A percentile compares a stretch with the other conserved stretches of the same genome.
These are phyloP conservation scores for Teratosphaeria pseudoeucalypti DNA, from an alignment of 2,329 filamentous ascomycete genomes.

Conservation along the genomic window DNA sequence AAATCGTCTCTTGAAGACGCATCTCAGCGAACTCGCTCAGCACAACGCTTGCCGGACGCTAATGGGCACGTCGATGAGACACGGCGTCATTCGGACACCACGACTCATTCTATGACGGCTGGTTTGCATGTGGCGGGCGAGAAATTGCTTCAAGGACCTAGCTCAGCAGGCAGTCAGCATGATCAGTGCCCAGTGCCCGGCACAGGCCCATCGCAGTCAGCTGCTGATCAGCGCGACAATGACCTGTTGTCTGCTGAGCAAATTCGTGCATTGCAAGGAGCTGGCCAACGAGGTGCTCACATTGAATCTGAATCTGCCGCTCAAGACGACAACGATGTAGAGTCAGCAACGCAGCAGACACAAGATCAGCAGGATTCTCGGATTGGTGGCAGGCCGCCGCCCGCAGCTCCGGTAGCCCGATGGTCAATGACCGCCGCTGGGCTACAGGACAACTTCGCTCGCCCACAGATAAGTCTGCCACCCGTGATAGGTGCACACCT, in stretches of 20 bases:
- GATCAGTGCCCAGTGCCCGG: neutral
- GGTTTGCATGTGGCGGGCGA: neutral
- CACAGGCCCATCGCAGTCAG: neutral
- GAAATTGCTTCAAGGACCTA: neutral
- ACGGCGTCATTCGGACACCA: neutral
- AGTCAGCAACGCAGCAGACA: neutral
- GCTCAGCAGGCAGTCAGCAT: neutral
- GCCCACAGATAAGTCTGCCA: slow-evolving; percentile 4
- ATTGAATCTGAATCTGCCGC: neutral
- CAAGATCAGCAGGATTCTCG: neutral
- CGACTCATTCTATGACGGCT: neutral
- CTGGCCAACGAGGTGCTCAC: neutral
- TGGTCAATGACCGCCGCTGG: neutral
- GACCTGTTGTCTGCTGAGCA: neutral
- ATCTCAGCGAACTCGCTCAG: neutral
- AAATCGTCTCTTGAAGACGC: neutral
- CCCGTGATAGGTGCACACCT: slow-evolving; percentile 13
- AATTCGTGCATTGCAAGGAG: neutral
- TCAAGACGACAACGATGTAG: neutral
- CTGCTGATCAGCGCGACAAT: neutral
- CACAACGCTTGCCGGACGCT: neutral
- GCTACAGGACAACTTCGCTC: neutral
- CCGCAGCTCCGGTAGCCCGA: neutral
- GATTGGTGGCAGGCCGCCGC: neutral
- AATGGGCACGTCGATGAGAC: neutral